These are phyloP conservation scores for Fusarium verrucosum DNA, from an alignment of 2,329 filamentous ascomycete species.

Conservation along the genomic window DNA sequence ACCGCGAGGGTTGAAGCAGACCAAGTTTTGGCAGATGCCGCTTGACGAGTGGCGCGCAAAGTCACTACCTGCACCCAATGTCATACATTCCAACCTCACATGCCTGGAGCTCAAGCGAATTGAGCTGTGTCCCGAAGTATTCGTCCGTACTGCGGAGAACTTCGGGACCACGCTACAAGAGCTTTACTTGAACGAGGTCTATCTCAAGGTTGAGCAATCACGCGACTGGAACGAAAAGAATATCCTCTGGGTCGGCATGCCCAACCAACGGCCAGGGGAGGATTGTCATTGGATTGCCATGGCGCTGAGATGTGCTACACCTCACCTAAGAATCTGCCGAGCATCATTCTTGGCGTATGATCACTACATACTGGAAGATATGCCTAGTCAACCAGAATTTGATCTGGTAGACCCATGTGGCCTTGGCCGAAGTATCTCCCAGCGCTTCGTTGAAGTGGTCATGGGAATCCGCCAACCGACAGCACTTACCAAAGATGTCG, in stretches of 20 bases:
- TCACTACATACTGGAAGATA: slow-evolving; percentile 50
- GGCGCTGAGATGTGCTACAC: slow-evolving; percentile 49
- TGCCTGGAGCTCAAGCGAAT: slow-evolving; percentile 57
- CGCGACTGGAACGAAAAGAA: slow-evolving; percentile 47
- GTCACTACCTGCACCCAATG: slow-evolving; percentile 51
- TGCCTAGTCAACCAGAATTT: slow-evolving; percentile 46
- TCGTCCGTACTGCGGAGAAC: slow-evolving; percentile 48
- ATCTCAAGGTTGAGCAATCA: slow-evolving; percentile 55
- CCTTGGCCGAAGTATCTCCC: slow-evolving; percentile 52
- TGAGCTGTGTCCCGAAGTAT: slow-evolving; percentile 50
- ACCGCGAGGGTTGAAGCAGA: slow-evolving; percentile 51
- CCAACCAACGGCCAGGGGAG: slow-evolving; percentile 52
- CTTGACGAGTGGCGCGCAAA: slow-evolving; percentile 53
- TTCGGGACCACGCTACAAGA: slow-evolving; percentile 54
- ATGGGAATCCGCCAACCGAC: slow-evolving; percentile 53
- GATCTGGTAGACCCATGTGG: slow-evolving; percentile 56
- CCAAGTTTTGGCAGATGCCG: slow-evolving; percentile 49
- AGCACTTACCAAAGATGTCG: slow-evolving; percentile 45
- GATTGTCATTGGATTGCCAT: slow-evolving; percentile 56
- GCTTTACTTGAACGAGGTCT: slow-evolving; percentile 58
- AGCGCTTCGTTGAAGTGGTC: slow-evolving; percentile 59
- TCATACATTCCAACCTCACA: slow-evolving; percentile 51
- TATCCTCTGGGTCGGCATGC: slow-evolving; percentile 57
- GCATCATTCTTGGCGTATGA: slow-evolving; percentile 58
- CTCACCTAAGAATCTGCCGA: slow-evolving; percentile 54